Percentiles rank a stretch among this genome's conserved stretches.
These are phyloP conservation scores for Apiotrichum laibachii DNA, from an alignment of 1,284 basidiomycete species.

Conservation along the genomic window DNA sequence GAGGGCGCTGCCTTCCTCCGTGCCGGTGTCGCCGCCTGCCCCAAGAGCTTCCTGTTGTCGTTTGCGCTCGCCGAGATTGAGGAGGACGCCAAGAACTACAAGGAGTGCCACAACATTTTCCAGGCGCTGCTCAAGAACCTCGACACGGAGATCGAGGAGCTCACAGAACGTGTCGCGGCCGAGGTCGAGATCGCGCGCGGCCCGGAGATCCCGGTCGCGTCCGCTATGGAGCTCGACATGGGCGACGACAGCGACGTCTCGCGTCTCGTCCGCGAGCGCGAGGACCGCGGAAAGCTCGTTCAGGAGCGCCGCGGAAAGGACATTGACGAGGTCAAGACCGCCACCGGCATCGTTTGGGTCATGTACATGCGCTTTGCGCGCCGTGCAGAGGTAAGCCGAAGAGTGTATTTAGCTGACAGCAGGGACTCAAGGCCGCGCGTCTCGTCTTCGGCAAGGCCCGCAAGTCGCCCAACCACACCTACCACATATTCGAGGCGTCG, in stretches of 20 bases:
- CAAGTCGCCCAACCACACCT: constrained; percentile 77
- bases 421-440: constrained; percentile 73
- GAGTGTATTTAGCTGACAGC: not conserved
- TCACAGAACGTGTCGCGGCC: constrained; percentile 59
- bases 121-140: constrained; percentile 70
- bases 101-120: constrained; percentile 67
- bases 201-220: constrained; percentile 41
- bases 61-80: constrained; percentile 84
- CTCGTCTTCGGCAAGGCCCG: constrained; percentile 79
- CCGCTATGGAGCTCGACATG: constrained; percentile 31
- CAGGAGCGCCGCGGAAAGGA: constrained; percentile 51
- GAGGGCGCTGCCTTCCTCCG: constrained; percentile 79
- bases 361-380: constrained; percentile 92
- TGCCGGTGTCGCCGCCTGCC: constrained; percentile 83
- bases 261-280: constrained; percentile 65
- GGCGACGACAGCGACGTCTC: constrained; percentile 39
- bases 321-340: constrained; percentile 54
- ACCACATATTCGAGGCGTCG: constrained; percentile 91
- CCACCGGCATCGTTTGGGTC: constrained; percentile 59
- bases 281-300: constrained; percentile 56
- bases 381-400: constrained; percentile 63
- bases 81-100: constrained; percentile 64
- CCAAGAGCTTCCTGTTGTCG: constrained; percentile 78
- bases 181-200: constrained; percentile 53
- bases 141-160: constrained; percentile 66